A percentile compares a stretch with the other conserved stretches of the same genome.
These are phyloP conservation scores for Suillus spraguei DNA, from an alignment of 768 basidiomycete species.

Conservation along the genomic window DNA sequence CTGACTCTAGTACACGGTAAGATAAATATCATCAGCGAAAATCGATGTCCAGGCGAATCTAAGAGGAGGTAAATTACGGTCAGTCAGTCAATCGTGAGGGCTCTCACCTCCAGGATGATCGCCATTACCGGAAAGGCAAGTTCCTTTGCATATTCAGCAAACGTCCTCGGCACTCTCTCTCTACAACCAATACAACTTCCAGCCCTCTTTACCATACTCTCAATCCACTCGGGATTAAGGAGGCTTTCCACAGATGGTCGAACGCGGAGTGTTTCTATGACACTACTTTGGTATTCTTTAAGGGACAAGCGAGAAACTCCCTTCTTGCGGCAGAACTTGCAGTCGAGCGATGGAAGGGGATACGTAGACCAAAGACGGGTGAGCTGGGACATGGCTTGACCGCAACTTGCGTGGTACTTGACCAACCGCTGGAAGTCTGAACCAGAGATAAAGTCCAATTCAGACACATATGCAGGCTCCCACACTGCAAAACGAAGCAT, in stretches of 20 bases:
- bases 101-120: slow-evolving; percentile 32
- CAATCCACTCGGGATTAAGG: slow-evolving; percentile 33
- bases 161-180: slow-evolving; percentile 33
- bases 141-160: slow-evolving; percentile 33
- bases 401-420: slow-evolving; percentile 37
- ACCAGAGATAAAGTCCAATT: slow-evolving; percentile 41
- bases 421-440: slow-evolving; percentile 38
- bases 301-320: slow-evolving; percentile 33
- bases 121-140: slow-evolving; percentile 28
- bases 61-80: background rate
- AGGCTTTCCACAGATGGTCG: slow-evolving; percentile 36
- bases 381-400: slow-evolving; percentile 37
- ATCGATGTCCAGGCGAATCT: slow-evolving; percentile 10
- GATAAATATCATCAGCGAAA: slow-evolving; percentile 2
- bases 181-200: slow-evolving; percentile 32
- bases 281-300: slow-evolving; percentile 36
- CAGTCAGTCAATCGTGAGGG: slow-evolving; percentile 1
- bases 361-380: slow-evolving; percentile 33
- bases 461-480: slow-evolving; percentile 34
- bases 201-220: slow-evolving; percentile 30
- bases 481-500: slow-evolving; percentile 39
- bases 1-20: background rate
- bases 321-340: slow-evolving; percentile 39
- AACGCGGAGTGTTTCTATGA: slow-evolving; percentile 33
- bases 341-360: slow-evolving; percentile 33